Percentiles rank a stretch among this genome's conserved stretches.
phyloP scores from a whole-genome alignment of 2,329 filamentous ascomycete genomes.

The Botrytis deweyae region DNA sequence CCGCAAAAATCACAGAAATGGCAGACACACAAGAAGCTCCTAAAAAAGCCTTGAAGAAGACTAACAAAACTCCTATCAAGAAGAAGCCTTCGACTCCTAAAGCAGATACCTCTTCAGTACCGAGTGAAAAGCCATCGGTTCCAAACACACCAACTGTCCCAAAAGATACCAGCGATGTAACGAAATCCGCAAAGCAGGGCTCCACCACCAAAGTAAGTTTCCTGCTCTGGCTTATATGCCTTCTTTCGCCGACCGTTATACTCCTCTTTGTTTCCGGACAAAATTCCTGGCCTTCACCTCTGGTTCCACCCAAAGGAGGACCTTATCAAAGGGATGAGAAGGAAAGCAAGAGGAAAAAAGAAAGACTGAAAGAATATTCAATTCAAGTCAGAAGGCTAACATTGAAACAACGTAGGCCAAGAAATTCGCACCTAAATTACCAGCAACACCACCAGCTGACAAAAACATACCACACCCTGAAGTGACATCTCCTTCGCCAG shows the following conservation, averaged over 20 bases:
- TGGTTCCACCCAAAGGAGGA: not conserved
- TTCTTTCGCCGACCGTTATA: constrained; percentile 21
- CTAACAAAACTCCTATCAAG: constrained; percentile 21
- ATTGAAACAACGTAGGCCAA: constrained; percentile 23
- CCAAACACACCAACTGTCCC: not conserved
- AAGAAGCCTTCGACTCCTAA: constrained; percentile 10
- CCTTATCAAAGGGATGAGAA: not conserved
- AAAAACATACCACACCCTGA: constrained; percentile 16
- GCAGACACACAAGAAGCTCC: constrained; percentile 21
- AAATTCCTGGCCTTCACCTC: not conserved
- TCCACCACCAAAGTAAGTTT: constrained; percentile 23
- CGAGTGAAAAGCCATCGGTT: constrained; percentile 1
- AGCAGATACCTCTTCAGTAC: constrained; percentile 1
- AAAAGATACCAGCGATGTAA: constrained; percentile 16
- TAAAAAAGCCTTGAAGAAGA: constrained; percentile 20
- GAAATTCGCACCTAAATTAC: constrained; percentile 22
- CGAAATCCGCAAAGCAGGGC: constrained; percentile 19
- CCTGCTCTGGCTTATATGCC: constrained; percentile 18
- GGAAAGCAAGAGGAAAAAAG: constrained; percentile 3
- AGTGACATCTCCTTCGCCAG: constrained; percentile 19
- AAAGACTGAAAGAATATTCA: constrained; percentile 20
- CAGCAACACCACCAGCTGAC: constrained; percentile 22
- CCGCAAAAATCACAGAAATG: constrained; percentile 7
- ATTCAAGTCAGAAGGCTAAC: constrained; percentile 20
- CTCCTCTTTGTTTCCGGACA: constrained; percentile 16